Base-by-base conservation (phyloP, 768 basidiomycete species). In the Dioszegia aurantiaca region DNA sequence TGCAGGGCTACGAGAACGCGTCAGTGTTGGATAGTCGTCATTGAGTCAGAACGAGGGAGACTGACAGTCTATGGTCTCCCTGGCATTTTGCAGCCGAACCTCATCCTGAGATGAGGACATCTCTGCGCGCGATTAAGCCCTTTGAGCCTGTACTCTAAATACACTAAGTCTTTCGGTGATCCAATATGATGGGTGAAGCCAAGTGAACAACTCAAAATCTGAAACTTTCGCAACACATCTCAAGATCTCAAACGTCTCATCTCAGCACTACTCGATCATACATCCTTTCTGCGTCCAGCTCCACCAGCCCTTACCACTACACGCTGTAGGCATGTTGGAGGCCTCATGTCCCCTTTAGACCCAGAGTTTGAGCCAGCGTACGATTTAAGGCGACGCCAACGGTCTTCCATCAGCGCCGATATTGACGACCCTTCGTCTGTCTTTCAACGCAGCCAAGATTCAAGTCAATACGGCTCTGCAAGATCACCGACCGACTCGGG, bases 1-100 rank as follows among this genome's bases (percentile, higher is more conserved):
- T 86, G 82, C 24, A 94, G 81, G 62, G 87, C 91, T 94, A 55
- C 30, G 9, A 30, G 40, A n/a, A 55, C 27, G 23, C 31, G 49
- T 61, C 46, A 64, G 47, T 33, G 27, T 21, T 17, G 27, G 12
- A 3, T 17, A 27, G 8, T 21, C 10, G 6, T 28, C 9, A 47
- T 28, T n/a, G n/a, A n/a, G n/a, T n/a, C n/a, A n/a, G n/a, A n/a
- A n/a, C n/a, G n/a, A 9, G 9, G 19, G 42, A 39, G 17, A 63
- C 72, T 43, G 39, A 72, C 72, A 62, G 43, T 74, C 70, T 56
- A 74, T 69, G 5, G 72, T 74, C 44, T 74, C 70, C 40, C 69
- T 55, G 4, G 72, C 72, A 56, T 70, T 71, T 42, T 69, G 65
- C 4, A 74, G 46, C 30, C 68, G 27, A 16, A 56, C 53, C 52